Evolutionary conservation across 257 asterid species (phyloP).

Genomic region (Nicotiana attenuata): DNA sequence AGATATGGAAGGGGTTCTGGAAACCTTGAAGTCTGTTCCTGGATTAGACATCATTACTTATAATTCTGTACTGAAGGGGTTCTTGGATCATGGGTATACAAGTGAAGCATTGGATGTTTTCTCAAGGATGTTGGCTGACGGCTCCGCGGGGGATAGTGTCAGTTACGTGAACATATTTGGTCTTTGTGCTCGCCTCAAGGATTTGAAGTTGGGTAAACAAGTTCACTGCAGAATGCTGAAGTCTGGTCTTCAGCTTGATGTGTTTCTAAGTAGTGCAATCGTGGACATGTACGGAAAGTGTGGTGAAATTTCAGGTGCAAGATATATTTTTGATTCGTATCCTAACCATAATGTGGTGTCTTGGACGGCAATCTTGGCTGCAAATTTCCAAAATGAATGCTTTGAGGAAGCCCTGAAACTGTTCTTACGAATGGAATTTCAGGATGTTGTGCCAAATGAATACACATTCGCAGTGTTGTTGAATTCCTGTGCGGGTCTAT

Average conservation of each 20-base stretch:
- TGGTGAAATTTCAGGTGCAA: slow-evolving; percentile 42
- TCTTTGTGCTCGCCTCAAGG: slow-evolving; percentile 51
- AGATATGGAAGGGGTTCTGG: slow-evolving; percentile 40
- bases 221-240: slow-evolving; percentile 48
- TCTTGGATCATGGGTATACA: slow-evolving; percentile 40
- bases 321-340: slow-evolving; percentile 36
- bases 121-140: slow-evolving; percentile 31
- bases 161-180: slow-evolving; percentile 54
- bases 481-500: slow-evolving; percentile 63
- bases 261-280: slow-evolving; percentile 50
- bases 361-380: slow-evolving; percentile 69
- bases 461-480: slow-evolving; percentile 64
- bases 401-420: slow-evolving; percentile 71
- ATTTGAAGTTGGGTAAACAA: slow-evolving; percentile 58
- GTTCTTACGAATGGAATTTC: slow-evolving; percentile 49
- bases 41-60: slow-evolving; percentile 52
- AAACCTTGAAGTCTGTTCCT: slow-evolving; percentile 43
- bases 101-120: slow-evolving; percentile 43
- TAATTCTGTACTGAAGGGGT: slow-evolving; percentile 53
- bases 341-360: slow-evolving; percentile 50
- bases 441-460: slow-evolving; percentile 59
- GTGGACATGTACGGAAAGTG: slow-evolving; percentile 88
- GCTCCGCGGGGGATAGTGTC: slow-evolving; percentile 50
- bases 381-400: slow-evolving; percentile 63
- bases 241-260: slow-evolving; percentile 40